A percentile compares a stretch with the other conserved stretches of the same genome.
These are phyloP conservation scores for Aspergillus quadricinctus DNA, from an alignment of 2,329 filamentous ascomycete genomes.

Conservation along the genomic window DNA sequence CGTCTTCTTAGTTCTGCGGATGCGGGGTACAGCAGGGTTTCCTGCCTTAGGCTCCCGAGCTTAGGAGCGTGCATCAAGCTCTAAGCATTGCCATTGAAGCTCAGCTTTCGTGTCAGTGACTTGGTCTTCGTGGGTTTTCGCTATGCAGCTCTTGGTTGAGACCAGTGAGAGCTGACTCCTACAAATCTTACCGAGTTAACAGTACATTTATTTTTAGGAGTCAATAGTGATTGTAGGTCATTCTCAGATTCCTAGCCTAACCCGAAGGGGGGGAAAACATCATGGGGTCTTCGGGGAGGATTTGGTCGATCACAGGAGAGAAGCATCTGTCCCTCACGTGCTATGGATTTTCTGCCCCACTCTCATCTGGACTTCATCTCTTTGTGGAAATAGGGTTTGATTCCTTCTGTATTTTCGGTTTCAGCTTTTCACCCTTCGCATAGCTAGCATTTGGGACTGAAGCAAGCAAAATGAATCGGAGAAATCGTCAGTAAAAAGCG, in stretches of 20 bases:
- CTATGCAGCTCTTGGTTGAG: not conserved
- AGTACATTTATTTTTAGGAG: not conserved
- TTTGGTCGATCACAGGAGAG: slow-evolving; percentile 1
- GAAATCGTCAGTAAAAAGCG: not conserved
- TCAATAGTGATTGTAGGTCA: not conserved
- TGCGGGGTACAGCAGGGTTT: slow-evolving; percentile 18
- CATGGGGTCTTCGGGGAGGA: not conserved
- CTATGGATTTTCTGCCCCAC: not conserved
- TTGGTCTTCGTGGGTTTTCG: not conserved
- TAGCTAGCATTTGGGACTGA: not conserved
- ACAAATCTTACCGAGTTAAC: not conserved
- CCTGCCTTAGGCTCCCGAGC: not conserved
- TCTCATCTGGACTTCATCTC: not conserved
- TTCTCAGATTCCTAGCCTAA: not conserved
- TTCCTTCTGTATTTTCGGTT: not conserved
- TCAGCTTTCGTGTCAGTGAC: not conserved
- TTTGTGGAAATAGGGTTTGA: not conserved
- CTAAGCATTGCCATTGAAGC: not conserved
- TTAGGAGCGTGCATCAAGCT: not conserved
- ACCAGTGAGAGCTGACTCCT: not conserved
- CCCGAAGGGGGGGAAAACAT: not conserved
- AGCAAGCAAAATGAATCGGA: not conserved
- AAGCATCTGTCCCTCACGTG: not conserved
- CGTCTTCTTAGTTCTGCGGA: slow-evolving; percentile 15
- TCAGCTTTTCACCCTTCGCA: not conserved